Evolutionary conservation across 129 eudicot genomes (phyloP).

Genomic region (Chrysanthemum makinoi): DNA sequence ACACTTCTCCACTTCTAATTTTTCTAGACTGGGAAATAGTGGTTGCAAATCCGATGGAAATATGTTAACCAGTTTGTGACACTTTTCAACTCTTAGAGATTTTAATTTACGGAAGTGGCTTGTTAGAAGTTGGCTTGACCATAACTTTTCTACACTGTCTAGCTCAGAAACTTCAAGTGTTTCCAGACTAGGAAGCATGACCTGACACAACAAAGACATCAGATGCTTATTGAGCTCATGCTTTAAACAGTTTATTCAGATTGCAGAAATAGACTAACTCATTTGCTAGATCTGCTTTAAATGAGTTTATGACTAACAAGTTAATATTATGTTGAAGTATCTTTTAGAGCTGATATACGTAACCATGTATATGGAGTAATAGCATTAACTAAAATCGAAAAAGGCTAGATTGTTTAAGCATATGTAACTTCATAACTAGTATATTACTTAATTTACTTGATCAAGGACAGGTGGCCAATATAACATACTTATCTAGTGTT

Average conservation of each 20-base stretch:
- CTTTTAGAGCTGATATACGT: neutral
- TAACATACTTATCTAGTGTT: neutral
- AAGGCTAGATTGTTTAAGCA: neutral
- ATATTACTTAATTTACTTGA: neutral
- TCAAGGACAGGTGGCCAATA: no score
- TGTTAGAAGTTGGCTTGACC: constrained; percentile 26
- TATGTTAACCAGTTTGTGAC: constrained; percentile 32
- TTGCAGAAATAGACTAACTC: no score
- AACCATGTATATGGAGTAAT: no score
- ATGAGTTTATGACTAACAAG: neutral
- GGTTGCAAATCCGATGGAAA: constrained; percentile 31
- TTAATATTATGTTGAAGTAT: neutral
- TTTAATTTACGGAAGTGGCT: constrained; percentile 29
- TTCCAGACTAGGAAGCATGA: constrained; percentile 30
- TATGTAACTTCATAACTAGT: neutral
- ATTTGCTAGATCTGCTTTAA: no score
- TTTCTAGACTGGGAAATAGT: constrained; percentile 31
- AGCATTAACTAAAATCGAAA: no score
- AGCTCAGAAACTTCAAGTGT: constrained; percentile 40
- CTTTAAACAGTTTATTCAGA: neutral
- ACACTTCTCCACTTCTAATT: constrained; percentile 33
- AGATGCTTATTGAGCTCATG: neutral
- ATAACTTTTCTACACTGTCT: constrained; percentile 32
- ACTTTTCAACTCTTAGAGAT: constrained; percentile 28
- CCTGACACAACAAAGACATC: constrained; percentile 22